Conservation (phyloP, 257 asterid genomes). For the Solanum lignicaule region DNA sequence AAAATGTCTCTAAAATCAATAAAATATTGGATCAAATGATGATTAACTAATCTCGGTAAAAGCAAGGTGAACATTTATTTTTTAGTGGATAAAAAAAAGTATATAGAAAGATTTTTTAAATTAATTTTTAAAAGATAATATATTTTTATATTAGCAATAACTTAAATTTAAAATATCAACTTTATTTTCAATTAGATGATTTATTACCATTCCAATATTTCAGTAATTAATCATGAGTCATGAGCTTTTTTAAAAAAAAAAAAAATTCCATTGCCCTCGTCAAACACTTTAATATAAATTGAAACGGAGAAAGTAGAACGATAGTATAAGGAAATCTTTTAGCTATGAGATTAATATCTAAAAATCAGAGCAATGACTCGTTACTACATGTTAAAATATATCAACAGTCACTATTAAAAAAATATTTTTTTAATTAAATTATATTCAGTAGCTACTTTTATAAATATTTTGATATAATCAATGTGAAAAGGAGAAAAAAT, state of each 20-base stretch:
- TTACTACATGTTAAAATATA: not conserved
- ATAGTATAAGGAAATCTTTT: not conserved
- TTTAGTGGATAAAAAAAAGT: not conserved
- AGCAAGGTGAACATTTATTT: not conserved
- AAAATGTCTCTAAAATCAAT: no score
- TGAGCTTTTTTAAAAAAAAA: accelerated
- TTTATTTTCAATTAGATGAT: not conserved
- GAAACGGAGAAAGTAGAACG: no score
- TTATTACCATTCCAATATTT: not conserved
- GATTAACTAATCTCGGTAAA: no score
- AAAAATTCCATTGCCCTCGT: not conserved
- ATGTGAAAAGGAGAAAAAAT: not conserved
- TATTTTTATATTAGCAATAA: not conserved
- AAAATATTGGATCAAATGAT: no score
- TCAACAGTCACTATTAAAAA: not conserved
- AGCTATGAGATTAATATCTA: not conserved
- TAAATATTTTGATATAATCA: not conserved
- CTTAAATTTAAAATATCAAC: not conserved
- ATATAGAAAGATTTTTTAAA: not conserved
- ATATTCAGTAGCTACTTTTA: not conserved
- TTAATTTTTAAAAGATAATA: not conserved
- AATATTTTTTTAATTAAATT: no score
- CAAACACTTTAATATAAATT: no score
- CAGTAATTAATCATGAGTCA: not conserved
- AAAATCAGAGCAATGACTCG: not conserved